Conservation (phyloP, 2,329 filamentous ascomycete genomes). For the Juglanconis juglandina region DNA sequence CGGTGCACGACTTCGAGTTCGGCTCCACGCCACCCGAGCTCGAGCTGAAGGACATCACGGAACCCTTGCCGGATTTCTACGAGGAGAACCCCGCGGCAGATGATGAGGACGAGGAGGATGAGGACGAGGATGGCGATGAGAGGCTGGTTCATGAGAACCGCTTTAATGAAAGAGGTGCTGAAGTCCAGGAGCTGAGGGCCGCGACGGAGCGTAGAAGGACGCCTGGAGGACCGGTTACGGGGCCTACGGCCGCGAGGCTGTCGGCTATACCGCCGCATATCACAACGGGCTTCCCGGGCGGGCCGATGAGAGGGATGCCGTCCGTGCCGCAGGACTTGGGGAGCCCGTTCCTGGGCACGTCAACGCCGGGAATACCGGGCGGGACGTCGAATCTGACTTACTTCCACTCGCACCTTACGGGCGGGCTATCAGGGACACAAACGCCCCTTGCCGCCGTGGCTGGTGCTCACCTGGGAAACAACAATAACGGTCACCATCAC, state of each 20-base stretch:
- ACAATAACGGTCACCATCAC: background rate
- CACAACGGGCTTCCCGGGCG: constrained; percentile 27
- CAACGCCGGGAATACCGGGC: constrained; percentile 64
- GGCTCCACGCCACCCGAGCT: constrained; percentile 78
- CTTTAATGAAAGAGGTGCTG: constrained; percentile 27
- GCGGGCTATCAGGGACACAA: constrained; percentile 69
- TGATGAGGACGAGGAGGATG: constrained; percentile 42
- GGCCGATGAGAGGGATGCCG: constrained; percentile 10
- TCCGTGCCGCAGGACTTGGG: constrained; percentile 40
- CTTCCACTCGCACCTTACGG: constrained; percentile 73
- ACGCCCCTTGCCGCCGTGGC: constrained; percentile 78
- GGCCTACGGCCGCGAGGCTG: constrained; percentile 8
- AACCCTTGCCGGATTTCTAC: constrained; percentile 94
- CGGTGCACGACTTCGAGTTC: constrained; percentile 92
- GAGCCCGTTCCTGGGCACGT: constrained; percentile 56
- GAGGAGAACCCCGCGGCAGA: constrained; percentile 70
- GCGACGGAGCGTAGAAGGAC: constrained; percentile 20
- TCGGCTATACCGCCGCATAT: constrained; percentile 36
- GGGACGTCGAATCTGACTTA: constrained; percentile 77
- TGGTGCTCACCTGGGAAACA: constrained; percentile 60
- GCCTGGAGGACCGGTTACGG: constrained; percentile 17
- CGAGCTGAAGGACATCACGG: constrained; percentile 94
- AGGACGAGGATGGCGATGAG: constrained; percentile 32
- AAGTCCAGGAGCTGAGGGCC: constrained; percentile 31
- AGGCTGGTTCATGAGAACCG: constrained; percentile 32